Percentiles rank a stretch among this genome's conserved stretches.
Conservation (phyloP, 225 moss, liverwort and hornwort genomes). For the Marchantia polymorpha region DNA sequence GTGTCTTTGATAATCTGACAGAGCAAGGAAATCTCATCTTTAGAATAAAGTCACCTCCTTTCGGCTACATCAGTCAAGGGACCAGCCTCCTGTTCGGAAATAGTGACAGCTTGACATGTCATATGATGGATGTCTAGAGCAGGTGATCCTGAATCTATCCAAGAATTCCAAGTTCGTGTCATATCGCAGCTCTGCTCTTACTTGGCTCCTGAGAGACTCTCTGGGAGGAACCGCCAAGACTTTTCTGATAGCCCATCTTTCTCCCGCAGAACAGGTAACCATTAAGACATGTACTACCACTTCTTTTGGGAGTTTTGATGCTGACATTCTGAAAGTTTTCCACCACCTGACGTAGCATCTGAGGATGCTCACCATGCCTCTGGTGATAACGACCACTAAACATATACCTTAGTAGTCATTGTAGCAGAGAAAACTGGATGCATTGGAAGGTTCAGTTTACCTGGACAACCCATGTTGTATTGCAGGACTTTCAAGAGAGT, state of each 20-base stretch:
- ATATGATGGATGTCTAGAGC: constrained; percentile 25
- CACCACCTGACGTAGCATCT: too few relatives aligned
- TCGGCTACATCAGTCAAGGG: neutral
- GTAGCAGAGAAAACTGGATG: neutral
- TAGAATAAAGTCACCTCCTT: neutral
- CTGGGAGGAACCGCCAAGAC: constrained; percentile 58
- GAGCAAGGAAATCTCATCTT: neutral
- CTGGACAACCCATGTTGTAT: neutral
- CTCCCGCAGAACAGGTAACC: constrained; percentile 77
- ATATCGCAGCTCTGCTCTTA: constrained; percentile 61
- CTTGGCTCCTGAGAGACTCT: constrained; percentile 72
- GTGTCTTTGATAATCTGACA: neutral
- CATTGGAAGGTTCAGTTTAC: neutral
- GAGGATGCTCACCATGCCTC: too few relatives aligned
- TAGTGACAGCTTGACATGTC: neutral
- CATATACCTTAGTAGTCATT: neutral
- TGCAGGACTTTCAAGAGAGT: constrained; percentile 85
- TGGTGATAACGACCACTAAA: too few relatives aligned
- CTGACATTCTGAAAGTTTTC: too few relatives aligned
- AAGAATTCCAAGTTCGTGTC: constrained; percentile 68
- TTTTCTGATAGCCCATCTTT: constrained; percentile 66
- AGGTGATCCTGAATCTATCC: constrained; percentile 65
- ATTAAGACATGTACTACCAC: too few relatives aligned
- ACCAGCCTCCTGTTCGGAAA: neutral
- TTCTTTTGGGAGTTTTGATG: too few relatives aligned